Base-by-base conservation (phyloP, 371 early-diverging fungal genomes). In the Actinomortierella ambigua region DNA sequence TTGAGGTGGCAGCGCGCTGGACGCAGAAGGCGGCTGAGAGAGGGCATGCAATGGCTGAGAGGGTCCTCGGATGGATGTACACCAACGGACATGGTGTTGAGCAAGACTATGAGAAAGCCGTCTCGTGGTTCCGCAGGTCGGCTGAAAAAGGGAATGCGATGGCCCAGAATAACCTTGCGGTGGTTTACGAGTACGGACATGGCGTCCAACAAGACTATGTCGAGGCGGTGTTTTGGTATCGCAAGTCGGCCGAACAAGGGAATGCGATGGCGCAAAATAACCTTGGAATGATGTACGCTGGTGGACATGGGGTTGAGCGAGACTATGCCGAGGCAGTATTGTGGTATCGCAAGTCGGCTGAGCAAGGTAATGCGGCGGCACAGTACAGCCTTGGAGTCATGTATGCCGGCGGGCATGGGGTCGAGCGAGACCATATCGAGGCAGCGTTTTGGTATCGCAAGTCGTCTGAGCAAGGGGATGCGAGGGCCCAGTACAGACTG, bases 341-440 rank as follows among this genome's bases (percentile, higher is more conserved):
- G 57, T 93, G 91, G 91, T 93, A 90, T 75, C 79, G 76, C 51
- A 78, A 77, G 57, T 89, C 92, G 8, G 91, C 92, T 1, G 73
- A n/a, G n/a, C n/a, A n/a, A n/a, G n/a, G n/a, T n/a, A n/a, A n/a
- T n/a, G n/a, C n/a, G n/a, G n/a, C n/a, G n/a, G n/a, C n/a, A n/a
- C 93, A 88, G 80, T 93, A 92, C 67, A n/a, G n/a, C n/a, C 81
- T 93, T 2, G 95, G 92, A 5, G 91, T 88, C 58, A 94, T 92
- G 65, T 86, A 88, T 58, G 90, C 93, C 73, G 88, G 90, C 57
- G 96, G 95, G 18, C 86, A 93, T 51, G 96, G 96, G 17, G 77
- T 85, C 0, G 60, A 68, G 3, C 82, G 81, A 59, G 82, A 93
- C 71, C 77, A 86, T 52, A 66, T 59, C 14, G 59, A 79, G 51